phyloP scores from a whole-genome alignment of 495 filamentous ascomycete species.

The Aspergillus baeticus region DNA sequence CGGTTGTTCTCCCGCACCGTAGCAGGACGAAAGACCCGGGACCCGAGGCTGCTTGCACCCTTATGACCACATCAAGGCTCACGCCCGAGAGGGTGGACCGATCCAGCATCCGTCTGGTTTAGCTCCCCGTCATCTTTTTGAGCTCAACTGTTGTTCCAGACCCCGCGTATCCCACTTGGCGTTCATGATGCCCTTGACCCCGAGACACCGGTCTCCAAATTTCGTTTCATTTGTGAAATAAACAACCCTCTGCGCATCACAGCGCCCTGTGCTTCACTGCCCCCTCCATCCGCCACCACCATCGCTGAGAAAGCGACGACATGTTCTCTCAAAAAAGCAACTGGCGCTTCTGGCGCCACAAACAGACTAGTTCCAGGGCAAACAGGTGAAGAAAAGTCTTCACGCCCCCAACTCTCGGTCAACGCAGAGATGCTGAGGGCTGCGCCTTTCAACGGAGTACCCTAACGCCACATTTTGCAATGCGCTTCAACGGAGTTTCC shows the following conservation, averaged over 20 bases:
- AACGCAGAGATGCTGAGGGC: background rate
- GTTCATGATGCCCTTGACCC: background rate
- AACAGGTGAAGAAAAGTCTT: background rate
- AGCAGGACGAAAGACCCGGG: background rate
- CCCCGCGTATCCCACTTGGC: background rate
- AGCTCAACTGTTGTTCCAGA: conserved; percentile 21
- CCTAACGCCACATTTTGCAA: background rate
- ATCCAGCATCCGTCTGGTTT: background rate
- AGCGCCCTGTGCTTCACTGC: no score
- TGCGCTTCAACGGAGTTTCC: background rate
- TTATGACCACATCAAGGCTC: conserved; percentile 3
- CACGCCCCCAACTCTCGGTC: background rate
- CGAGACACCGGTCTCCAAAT: background rate
- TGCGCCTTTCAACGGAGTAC: background rate
- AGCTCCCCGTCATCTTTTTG: conserved; percentile 9
- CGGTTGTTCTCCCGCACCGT: background rate
- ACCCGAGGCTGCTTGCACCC: conserved; percentile 11
- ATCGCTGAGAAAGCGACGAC: no score
- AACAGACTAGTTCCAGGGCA: background rate
- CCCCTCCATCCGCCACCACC: no score
- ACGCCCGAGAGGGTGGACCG: conserved; percentile 10
- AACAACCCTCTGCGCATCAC: no score
- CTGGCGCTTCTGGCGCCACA: background rate
- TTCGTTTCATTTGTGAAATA: background rate
- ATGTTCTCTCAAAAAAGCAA: no score